phyloP scores from a whole-genome alignment of 495 filamentous ascomycete species.

The Aspergillus haitiensis region DNA sequence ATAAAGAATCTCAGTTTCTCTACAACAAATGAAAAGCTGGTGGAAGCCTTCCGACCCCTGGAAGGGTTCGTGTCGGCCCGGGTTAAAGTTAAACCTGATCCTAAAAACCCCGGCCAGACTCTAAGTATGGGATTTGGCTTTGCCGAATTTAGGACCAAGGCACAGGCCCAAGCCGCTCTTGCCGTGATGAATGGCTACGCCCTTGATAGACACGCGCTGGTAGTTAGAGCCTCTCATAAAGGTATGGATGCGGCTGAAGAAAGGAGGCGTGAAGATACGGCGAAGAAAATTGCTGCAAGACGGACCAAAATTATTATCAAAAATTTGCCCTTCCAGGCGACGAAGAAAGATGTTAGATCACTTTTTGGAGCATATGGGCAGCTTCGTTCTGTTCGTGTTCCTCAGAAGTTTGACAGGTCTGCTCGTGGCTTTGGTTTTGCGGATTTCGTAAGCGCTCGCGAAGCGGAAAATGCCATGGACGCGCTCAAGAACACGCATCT shows the following conservation, averaged over 20 bases:
- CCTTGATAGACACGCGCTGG: slow-evolving; percentile 80
- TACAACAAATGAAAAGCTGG: slow-evolving; percentile 74
- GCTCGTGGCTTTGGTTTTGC: slow-evolving; percentile 96
- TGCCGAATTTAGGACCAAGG: slow-evolving; percentile 77
- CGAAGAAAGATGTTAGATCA: slow-evolving; percentile 83
- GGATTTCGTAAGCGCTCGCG: slow-evolving; percentile 86
- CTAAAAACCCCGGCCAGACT: slow-evolving; percentile 76
- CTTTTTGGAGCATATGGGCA: slow-evolving; percentile 89
- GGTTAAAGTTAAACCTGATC: slow-evolving; percentile 84
- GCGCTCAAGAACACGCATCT: slow-evolving; percentile 92
- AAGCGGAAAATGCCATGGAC: slow-evolving; percentile 91
- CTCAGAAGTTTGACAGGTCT: slow-evolving; percentile 86
- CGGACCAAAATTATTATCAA: slow-evolving; percentile 96
- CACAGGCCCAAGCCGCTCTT: slow-evolving; percentile 73
- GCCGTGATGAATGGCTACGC: slow-evolving; percentile 82
- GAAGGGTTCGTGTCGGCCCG: slow-evolving; percentile 81
- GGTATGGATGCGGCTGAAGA: slow-evolving; percentile 85
- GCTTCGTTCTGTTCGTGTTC: slow-evolving; percentile 86
- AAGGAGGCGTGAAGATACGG: slow-evolving; percentile 72
- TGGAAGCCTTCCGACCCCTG: slow-evolving; percentile 72
- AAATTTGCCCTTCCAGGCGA: slow-evolving; percentile 94
- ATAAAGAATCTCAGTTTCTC: slow-evolving; percentile 90
- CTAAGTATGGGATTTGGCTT: slow-evolving; percentile 98
- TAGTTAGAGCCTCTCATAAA: slow-evolving; percentile 80
- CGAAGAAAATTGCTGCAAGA: slow-evolving; percentile 69